Evolutionary conservation across 2,329 filamentous ascomycete species (phyloP), one percentile per base, ranked within the genome.

Genomic region (Fusarium hostae): DNA sequence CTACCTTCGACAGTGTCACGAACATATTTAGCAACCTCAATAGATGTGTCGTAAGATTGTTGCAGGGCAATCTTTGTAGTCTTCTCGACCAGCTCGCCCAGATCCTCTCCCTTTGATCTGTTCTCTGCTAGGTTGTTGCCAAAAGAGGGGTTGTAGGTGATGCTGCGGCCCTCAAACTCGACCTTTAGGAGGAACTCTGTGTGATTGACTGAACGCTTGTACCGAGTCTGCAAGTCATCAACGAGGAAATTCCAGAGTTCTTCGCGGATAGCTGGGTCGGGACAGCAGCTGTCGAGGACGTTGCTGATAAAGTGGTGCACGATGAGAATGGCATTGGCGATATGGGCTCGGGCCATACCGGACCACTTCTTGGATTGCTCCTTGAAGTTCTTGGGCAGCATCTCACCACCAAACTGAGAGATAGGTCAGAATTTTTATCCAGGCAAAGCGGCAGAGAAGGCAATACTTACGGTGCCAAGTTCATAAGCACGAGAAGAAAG

Each of bases 341-440:
- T 80, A 65, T 90, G 88, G 0, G 80, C 81, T 0, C 82, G 63
- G 0, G 85, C 82, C 2, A 91, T 74, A 0, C 64, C 50, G 0
- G 80, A 72, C 89, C 89, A 91, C 20, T 87, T 88, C 16, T 73
- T 67, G 0, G 88, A 84, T 62, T 91, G 88, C 37, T 85, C 83
- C 32, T 84, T 83, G 77, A 91, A 89, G 0, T 82, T 79, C 0
- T 75, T 79, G 0, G 82, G 77, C 0, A 90, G 74, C 18, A 89
- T 66, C 0, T 78, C 70, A 1, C 79, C 77, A 15, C 79, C 76
- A 40, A 84, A 84, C 82, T 62, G 3, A 6, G 3, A 22, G 3
- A n/a, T 6, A 15, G 7, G 44, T 68, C 18, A 59, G 59, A 22
- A 37, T 9, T 30, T 12, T 16, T 13, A 10, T 37, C 9, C 3